phyloP scores from a whole-genome alignment of 768 basidiomycete species.

The Lentinula lateritia region DNA sequence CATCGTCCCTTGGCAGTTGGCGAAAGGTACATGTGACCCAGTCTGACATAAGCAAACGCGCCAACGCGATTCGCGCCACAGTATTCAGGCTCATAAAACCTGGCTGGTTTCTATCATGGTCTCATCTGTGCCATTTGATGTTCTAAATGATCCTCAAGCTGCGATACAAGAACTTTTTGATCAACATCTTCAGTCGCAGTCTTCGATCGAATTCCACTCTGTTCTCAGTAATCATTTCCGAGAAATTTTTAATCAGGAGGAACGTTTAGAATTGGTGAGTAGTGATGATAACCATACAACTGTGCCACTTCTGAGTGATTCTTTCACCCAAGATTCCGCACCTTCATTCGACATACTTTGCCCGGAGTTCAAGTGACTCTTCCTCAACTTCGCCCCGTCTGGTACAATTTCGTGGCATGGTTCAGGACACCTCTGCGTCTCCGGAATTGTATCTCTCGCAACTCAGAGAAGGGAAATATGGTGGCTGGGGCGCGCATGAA shows the following conservation, averaged over 20 bases:
- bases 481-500: constrained; percentile 71
- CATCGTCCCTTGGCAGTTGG: no score
- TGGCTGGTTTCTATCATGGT: background rate
- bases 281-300: background rate
- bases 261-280: constrained; percentile 27
- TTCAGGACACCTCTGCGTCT: constrained; percentile 75
- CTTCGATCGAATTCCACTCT: background rate
- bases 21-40: background rate
- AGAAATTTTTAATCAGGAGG: constrained; percentile 7
- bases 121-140: constrained; percentile 5
- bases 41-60: background rate
- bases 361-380: background rate
- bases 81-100: background rate
- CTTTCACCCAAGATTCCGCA: constrained; percentile 45
- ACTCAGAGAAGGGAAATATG: constrained; percentile 36
- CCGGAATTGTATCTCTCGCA: constrained; percentile 67
- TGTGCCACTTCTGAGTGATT: background rate
- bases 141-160: background rate
- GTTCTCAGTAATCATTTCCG: background rate
- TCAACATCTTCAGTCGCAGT: constrained; percentile 1
- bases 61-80: background rate
- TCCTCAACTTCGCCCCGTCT: constrained; percentile 50
- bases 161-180: background rate
- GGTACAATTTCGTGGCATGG: constrained; percentile 71
- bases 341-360: constrained; percentile 30